Evolutionary conservation across 1,284 basidiomycete genomes (phyloP), one percentile per base, ranked within the genome.

Genomic region (Malassezia equina): DNA sequence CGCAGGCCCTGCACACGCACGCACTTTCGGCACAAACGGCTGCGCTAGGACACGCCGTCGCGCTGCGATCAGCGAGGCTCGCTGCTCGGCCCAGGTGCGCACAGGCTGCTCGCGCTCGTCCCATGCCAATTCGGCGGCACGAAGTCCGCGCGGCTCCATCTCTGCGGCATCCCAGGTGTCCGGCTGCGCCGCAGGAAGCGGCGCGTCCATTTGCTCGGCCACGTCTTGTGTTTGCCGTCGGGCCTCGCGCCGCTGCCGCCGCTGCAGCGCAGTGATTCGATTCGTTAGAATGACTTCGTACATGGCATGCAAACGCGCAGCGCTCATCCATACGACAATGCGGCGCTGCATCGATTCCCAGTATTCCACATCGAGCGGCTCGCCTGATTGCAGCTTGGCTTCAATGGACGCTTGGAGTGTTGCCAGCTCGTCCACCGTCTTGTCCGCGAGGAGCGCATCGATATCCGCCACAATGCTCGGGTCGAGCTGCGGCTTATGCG

Each of bases 261-360:
- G 90, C 59, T 91, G 86, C 51, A 98, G 82, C 67, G 95, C 90
- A 69, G 96, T 93, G 17, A 98, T 79, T 40, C 94, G 83, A 72
- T 98, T 98, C 53, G 88, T 84, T 41, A 98, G 85, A 4, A 98
- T 90, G 23, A 93, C 85, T 77, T 96, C 90, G 75, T 99, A 94
- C 58, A 96, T 80, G 57, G 81, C 83, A 71, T 88, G 87, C 45
- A 99, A 80, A 67, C 91, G 91, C 7, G 89, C 86, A 78, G 94
- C 94, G n/a, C 94, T 87, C 76, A 95, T 95, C 85, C 89, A 94
- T 1, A 98, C 91, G n/a, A 94, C 79, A 36, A 98, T 78, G 72
- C 88, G 90, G 75, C 88, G 87, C 56, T 98, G 76, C 6, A 98
- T 78, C 33, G 84, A 80, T 76, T 96, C 93, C 94, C 94, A 99